These are phyloP conservation scores for Piper longum DNA, from an alignment of 164 flowering plant species.

Conservation along the genomic window DNA sequence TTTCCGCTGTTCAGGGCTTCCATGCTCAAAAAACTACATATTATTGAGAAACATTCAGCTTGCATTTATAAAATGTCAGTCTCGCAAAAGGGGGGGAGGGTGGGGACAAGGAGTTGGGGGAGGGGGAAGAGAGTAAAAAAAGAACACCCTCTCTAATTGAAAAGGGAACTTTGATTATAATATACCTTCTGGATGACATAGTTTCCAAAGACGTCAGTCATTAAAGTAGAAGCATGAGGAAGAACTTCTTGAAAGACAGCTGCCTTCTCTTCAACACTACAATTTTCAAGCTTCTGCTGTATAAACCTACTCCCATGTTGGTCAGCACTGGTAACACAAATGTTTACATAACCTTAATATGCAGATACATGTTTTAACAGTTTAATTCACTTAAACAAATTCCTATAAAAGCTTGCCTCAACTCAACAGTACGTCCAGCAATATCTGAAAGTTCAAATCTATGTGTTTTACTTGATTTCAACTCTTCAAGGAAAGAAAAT, in stretches of 20 bases:
- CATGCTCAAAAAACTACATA: constrained; percentile 75
- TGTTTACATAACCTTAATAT: neutral
- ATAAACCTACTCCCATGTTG: constrained; percentile 95
- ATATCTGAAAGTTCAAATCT: constrained; percentile 71
- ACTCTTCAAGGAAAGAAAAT: constrained; percentile 61
- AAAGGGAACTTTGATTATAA: no score
- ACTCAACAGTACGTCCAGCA: constrained; percentile 67
- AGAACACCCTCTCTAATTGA: no score
- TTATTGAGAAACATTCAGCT: no score
- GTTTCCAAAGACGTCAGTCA: constrained; percentile 90
- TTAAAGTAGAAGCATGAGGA: constrained; percentile 57
- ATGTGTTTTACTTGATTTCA: constrained; percentile 47
- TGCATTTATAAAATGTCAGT: no score
- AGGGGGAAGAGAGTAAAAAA: no score
- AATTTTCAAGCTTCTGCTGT: constrained; percentile 78
- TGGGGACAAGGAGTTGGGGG: no score
- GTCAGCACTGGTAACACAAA: constrained; percentile 46
- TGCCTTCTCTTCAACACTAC: constrained; percentile 56
- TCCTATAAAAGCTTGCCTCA: constrained; percentile 35
- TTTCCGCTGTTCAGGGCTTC: constrained; percentile 56
- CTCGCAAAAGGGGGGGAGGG: no score
- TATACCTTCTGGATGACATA: constrained; percentile 87
- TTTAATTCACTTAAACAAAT: constrained; percentile 1
- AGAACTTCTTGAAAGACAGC: constrained; percentile 73
- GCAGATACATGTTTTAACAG: neutral